Conservation (phyloP, 139 green algal genomes). For the Tetraselmis striata region DNA sequence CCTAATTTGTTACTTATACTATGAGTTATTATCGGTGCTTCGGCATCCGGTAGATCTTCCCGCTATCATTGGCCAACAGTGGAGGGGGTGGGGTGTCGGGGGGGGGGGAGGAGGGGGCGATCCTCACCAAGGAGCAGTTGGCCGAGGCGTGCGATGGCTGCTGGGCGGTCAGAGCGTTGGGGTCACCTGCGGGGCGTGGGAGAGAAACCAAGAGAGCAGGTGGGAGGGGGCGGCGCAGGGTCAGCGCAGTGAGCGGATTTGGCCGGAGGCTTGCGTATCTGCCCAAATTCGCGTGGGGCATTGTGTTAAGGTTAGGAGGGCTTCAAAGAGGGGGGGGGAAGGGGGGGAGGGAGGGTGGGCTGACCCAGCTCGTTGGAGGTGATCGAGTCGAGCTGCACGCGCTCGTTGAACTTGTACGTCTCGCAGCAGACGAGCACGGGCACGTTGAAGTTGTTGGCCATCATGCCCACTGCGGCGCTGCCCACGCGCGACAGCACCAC, state of each 20-base stretch:
- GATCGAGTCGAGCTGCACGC: slow-evolving; percentile 83
- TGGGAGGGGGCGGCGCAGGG: too few relatives aligned
- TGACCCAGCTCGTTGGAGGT: slow-evolving; percentile 93
- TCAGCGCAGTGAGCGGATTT: too few relatives aligned
- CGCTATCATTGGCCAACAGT: too few relatives aligned
- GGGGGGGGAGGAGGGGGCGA: neutral
- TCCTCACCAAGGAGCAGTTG: neutral
- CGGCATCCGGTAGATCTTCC: too few relatives aligned
- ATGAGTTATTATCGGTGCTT: too few relatives aligned
- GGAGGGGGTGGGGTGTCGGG: neutral
- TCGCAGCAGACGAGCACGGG: slow-evolving; percentile 91
- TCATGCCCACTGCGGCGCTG: slow-evolving; percentile 77
- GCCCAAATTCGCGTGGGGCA: too few relatives aligned
- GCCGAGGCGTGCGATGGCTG: neutral
- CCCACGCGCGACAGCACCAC: slow-evolving; percentile 77
- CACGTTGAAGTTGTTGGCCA: slow-evolving; percentile 52
- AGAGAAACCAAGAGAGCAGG: too few relatives aligned
- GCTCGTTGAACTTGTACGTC: slow-evolving; percentile 91
- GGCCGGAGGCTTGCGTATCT: too few relatives aligned
- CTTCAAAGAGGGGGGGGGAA: too few relatives aligned
- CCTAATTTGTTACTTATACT: too few relatives aligned
- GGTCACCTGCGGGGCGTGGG: neutral
- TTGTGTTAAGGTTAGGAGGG: too few relatives aligned
- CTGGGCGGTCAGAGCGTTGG: neutral
- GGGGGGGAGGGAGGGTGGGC: too few relatives aligned